Evolutionary conservation across 2,329 filamentous ascomycete genomes (phyloP).

Genomic region (Neocatenulostroma microsporum): DNA sequence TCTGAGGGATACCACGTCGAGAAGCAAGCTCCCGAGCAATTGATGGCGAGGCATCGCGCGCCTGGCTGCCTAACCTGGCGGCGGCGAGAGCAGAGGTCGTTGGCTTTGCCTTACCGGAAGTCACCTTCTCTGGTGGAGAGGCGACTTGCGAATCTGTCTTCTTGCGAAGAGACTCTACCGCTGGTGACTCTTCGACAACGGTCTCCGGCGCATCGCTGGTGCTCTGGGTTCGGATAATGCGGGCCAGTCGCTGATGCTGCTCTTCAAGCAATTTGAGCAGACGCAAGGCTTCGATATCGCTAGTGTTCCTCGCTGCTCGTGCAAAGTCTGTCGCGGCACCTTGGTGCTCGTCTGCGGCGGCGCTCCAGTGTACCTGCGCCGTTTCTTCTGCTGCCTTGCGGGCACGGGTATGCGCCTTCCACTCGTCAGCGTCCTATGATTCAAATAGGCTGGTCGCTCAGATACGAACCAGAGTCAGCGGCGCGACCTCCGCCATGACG

Average conservation of each 20-base stretch:
- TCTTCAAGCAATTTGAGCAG: slow-evolving; percentile 78
- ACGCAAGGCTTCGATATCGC: slow-evolving; percentile 62
- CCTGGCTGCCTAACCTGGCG: slow-evolving; percentile 18
- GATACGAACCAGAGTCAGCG: slow-evolving; percentile 16
- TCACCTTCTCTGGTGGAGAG: not conserved
- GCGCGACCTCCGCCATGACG: slow-evolving; percentile 21
- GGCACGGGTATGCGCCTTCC: slow-evolving; percentile 78
- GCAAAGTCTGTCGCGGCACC: slow-evolving; percentile 83
- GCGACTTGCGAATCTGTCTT: not conserved
- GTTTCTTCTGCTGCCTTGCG: slow-evolving; percentile 71
- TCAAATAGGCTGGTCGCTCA: not conserved
- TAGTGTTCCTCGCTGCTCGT: slow-evolving; percentile 65
- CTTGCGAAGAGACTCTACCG: slow-evolving; percentile 19
- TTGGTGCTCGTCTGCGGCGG: slow-evolving; percentile 81
- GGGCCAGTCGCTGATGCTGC: slow-evolving; percentile 77
- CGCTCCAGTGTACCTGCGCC: slow-evolving; percentile 60
- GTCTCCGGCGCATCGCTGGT: slow-evolving; percentile 1
- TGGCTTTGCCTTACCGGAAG: slow-evolving; percentile 10
- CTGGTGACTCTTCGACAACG: slow-evolving; percentile 3
- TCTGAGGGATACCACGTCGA: slow-evolving; percentile 28
- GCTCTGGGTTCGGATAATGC: slow-evolving; percentile 63
- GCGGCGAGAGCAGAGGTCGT: slow-evolving; percentile 20
- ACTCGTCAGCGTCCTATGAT: slow-evolving; percentile 1
- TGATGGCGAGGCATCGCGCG: slow-evolving; percentile 29
- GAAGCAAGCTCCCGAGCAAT: slow-evolving; percentile 33